A percentile compares a stretch with the other conserved stretches of the same genome.
Evolutionary conservation across 2,329 filamentous ascomycete genomes (phyloP).

Genomic region (Alternaria rosae): DNA sequence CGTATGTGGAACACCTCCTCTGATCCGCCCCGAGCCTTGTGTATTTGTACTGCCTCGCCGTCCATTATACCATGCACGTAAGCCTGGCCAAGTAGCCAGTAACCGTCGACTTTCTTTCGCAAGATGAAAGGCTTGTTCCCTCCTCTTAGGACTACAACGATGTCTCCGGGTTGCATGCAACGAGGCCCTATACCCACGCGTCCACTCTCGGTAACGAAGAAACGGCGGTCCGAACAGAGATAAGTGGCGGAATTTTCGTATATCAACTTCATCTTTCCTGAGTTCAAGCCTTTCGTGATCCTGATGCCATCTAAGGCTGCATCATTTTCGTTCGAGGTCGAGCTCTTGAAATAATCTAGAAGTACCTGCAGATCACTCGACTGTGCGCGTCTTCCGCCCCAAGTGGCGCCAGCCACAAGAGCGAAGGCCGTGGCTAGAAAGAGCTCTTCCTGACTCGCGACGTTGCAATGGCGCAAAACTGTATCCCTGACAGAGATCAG

Average conservation of each 20-base stretch:
- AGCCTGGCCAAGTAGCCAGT: rapidly evolving
- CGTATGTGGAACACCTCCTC: not conserved
- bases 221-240: not conserved
- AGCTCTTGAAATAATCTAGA: not conserved
- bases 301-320: rapidly evolving
- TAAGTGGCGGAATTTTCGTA: too few relatives aligned
- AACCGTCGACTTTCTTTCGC: rapidly evolving
- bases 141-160: not conserved
- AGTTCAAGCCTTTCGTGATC: rapidly evolving
- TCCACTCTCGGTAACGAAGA: not conserved
- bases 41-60: not conserved
- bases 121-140: rapidly evolving
- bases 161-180: not conserved
- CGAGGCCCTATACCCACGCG: not conserved
- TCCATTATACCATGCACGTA: not conserved
- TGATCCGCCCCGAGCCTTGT: not conserved
- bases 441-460: too few relatives aligned
- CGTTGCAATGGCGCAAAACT: not conserved
- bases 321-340: rapidly evolving
- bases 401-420: rapidly evolving
- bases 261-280: rapidly evolving
- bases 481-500: not conserved
- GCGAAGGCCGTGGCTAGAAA: not conserved
- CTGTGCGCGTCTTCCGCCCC: rapidly evolving
- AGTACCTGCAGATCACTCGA: rapidly evolving